A percentile compares a stretch with the other conserved stretches of the same genome.
phyloP scores from a whole-genome alignment of 139 green algal species.

The Tetradesmus obliquus region DNA sequence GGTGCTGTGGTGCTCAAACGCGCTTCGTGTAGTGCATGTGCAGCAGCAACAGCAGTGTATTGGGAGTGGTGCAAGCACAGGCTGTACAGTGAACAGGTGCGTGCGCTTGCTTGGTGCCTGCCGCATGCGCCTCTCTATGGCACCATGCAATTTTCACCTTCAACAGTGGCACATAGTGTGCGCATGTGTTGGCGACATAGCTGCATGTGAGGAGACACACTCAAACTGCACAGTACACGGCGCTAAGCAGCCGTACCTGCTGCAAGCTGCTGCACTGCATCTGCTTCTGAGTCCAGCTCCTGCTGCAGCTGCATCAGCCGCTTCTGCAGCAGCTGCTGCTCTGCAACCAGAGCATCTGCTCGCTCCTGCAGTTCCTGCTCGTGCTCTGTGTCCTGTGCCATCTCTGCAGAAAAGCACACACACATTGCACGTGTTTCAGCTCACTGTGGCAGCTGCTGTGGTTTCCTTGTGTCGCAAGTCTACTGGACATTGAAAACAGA shows the following conservation, averaged over 20 bases:
- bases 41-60: no score
- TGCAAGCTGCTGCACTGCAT: conserved; percentile 16
- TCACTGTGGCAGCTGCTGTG: background rate
- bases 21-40: no score
- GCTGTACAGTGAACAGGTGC: no score
- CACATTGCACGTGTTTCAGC: background rate
- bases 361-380: conserved; percentile 33
- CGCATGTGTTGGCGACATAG: no score
- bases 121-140: no score
- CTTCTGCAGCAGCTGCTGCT: conserved; percentile 40
- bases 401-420: background rate
- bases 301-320: conserved; percentile 24
- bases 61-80: no score
- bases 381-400: conserved; percentile 13
- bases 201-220: background rate
- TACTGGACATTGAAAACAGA: background rate
- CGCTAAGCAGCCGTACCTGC: conserved; percentile 1
- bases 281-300: conserved; percentile 14
- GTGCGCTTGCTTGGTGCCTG: no score
- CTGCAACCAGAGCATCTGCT: conserved; percentile 17
- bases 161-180: no score
- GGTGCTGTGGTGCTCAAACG: no score
- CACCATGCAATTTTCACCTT: no score
- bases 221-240: background rate
- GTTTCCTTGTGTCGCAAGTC: no score